Conservation (phyloP, 768 basidiomycete species). For the Boletus speciosus region DNA sequence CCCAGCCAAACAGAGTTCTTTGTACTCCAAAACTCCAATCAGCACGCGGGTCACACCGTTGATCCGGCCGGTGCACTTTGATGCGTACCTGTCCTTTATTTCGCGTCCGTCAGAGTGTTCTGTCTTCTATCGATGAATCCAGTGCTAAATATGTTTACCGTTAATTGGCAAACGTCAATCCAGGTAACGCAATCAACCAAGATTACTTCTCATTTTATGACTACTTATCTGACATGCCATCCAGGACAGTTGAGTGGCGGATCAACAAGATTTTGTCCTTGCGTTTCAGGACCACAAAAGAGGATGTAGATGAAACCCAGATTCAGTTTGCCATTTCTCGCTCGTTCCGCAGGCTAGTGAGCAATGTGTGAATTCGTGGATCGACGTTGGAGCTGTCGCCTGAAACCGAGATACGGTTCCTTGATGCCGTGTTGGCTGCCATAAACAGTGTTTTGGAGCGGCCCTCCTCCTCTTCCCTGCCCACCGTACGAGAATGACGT, state of each 20-base stretch:
- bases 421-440: too few relatives aligned
- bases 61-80: neutral
- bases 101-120: neutral
- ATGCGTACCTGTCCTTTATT: neutral
- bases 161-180: neutral
- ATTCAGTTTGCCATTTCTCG: neutral
- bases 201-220: neutral
- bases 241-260: neutral
- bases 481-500: neutral
- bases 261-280: constrained; percentile 1
- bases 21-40: neutral
- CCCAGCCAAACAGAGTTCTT: neutral
- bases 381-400: neutral
- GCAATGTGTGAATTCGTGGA: neutral
- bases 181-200: neutral
- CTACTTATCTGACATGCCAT: neutral
- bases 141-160: neutral
- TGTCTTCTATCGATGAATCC: too few relatives aligned
- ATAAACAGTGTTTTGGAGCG: neutral
- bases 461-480: neutral
- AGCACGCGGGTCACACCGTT: neutral
- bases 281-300: constrained; percentile 7
- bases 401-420: neutral
- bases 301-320: neutral
- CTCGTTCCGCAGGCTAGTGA: neutral